These are phyloP conservation scores for Aspergillus sclerotioniger DNA, from an alignment of 495 filamentous ascomycete genomes.

Conservation along the genomic window DNA sequence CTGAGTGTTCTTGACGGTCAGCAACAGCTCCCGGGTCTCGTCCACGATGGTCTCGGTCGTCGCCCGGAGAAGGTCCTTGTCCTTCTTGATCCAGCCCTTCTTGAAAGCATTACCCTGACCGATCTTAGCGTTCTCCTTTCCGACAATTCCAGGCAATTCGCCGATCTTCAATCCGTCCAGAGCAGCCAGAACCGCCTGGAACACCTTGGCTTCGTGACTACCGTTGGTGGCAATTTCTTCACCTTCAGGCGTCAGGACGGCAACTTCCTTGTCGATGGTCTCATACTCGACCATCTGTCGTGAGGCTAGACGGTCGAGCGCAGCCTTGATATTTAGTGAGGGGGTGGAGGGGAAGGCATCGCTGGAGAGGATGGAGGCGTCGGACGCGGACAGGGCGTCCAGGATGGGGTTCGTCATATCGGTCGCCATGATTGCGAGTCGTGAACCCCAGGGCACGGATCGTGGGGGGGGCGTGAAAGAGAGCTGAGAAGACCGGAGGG, in stretches of 20 bases:
- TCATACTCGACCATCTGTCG: constrained; percentile 86
- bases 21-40: constrained; percentile 69
- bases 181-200: constrained; percentile 74
- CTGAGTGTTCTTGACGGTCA: constrained; percentile 64
- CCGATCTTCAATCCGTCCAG: constrained; percentile 76
- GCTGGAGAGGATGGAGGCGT: constrained; percentile 65
- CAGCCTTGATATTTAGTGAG: constrained; percentile 75
- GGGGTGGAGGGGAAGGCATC: constrained; percentile 73
- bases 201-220: constrained; percentile 93
- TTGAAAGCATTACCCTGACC: constrained; percentile 97
- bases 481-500: constrained; percentile 18
- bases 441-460: constrained; percentile 26
- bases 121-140: constrained; percentile 79
- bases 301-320: constrained; percentile 78
- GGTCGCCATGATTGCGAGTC: constrained; percentile 49
- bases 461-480: constrained; percentile 14
- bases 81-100: constrained; percentile 93
- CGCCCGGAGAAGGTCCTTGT: constrained; percentile 61
- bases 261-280: constrained; percentile 73
- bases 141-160: constrained; percentile 74
- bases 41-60: constrained; percentile 71
- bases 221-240: constrained; percentile 76
- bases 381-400: constrained; percentile 59
- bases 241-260: constrained; percentile 75
- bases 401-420: constrained; percentile 67